Conservation (phyloP, 371 early-diverging fungal genomes). For the Funneliformis caledonium region DNA sequence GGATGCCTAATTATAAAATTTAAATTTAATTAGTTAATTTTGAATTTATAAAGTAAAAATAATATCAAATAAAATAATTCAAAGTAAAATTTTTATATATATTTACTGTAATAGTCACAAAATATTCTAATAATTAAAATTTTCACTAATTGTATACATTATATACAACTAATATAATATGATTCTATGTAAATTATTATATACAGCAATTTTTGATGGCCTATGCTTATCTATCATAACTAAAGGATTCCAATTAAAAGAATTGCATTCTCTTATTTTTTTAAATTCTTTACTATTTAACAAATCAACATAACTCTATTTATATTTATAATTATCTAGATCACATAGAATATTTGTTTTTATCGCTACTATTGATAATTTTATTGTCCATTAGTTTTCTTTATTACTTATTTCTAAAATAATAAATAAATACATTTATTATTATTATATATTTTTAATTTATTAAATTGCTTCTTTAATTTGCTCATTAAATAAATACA, state of each 20-base stretch:
- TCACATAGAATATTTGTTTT: background rate
- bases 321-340: background rate
- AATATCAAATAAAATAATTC: background rate
- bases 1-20: background rate
- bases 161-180: background rate
- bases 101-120: background rate
- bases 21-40: too few relatives aligned
- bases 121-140: background rate
- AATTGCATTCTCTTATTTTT: background rate
- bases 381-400: background rate
- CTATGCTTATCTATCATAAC: background rate
- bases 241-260: background rate
- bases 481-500: too few relatives aligned
- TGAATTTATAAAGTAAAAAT: too few relatives aligned
- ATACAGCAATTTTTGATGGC: background rate
- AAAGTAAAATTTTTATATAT: background rate
- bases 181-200: background rate
- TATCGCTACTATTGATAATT: background rate
- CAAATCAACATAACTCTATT: conserved; percentile 11
- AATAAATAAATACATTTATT: background rate
- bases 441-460: background rate
- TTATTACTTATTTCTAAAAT: background rate
- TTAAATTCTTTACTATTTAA: background rate
- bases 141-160: background rate
- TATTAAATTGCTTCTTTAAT: too few relatives aligned